Conservation (phyloP, 345 rosid genomes). For the Gossypium mustelinum region DNA sequence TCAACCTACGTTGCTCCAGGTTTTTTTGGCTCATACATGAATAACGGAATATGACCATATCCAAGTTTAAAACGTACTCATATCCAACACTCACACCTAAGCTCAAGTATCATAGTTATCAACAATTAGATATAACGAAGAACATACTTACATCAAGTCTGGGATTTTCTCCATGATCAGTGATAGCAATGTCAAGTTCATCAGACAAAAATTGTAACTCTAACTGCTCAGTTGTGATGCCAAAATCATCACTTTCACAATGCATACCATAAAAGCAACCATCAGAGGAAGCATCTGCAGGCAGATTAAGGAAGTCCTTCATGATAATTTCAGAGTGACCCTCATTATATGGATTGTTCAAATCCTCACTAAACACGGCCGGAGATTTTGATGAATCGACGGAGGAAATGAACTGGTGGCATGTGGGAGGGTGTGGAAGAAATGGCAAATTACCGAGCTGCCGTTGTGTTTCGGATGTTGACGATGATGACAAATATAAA, state of each 20-base stretch:
- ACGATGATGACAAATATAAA: slow-evolving; percentile 75
- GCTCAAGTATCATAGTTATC: background rate
- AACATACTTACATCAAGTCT: slow-evolving; percentile 64
- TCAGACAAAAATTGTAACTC: slow-evolving; percentile 79
- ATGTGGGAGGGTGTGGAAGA: slow-evolving; percentile 65
- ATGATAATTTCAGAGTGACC: slow-evolving; percentile 41
- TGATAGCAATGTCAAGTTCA: slow-evolving; percentile 73
- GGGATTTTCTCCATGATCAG: slow-evolving; percentile 76
- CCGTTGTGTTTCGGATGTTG: slow-evolving; percentile 49
- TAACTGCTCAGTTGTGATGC: slow-evolving; percentile 50
- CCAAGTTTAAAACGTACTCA: background rate
- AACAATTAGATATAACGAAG: background rate
- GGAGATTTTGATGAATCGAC: slow-evolving; percentile 55
- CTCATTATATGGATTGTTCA: slow-evolving; percentile 38
- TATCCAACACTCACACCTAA: background rate
- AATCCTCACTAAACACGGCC: slow-evolving; percentile 42
- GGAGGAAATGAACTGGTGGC: slow-evolving; percentile 47
- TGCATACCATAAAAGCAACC: slow-evolving; percentile 44
- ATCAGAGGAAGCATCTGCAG: slow-evolving; percentile 52
- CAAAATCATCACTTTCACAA: slow-evolving; percentile 38
- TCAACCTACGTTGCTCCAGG: background rate
- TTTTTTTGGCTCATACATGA: background rate
- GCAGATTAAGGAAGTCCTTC: slow-evolving; percentile 51
- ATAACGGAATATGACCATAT: background rate
- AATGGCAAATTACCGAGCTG: slow-evolving; percentile 74